Base-by-base conservation (phyloP, 2,329 filamentous ascomycete genomes). In the Trichoderma pleuroti region DNA sequence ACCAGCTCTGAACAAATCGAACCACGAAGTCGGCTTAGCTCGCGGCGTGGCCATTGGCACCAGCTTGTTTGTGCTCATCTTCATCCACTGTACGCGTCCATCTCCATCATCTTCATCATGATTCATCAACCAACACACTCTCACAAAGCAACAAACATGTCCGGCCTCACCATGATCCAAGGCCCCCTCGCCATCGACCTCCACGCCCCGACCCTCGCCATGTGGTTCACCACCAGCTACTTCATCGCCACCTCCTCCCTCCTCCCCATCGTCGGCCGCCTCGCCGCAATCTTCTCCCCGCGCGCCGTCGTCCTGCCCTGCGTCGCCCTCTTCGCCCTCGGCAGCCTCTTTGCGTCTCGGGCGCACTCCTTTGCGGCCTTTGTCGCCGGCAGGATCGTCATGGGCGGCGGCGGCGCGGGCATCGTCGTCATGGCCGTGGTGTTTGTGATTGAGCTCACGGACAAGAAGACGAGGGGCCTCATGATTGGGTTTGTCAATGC, bases 191-290 rank as follows among this genome's bases (percentile, higher is more conserved):
- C 93, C 2, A 86, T 86, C 9, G 92, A 95, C 74, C 84, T 97
- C 2, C 85, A 92, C 79, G 88, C 92, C 1, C 94, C 93, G 76
- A 88, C 90, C 70, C 83, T 89, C 69, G 90, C 89, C 42, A 92
- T 89, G 79, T 97, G 93, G 93, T 93, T 96, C 78, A 93, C 91
- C 9, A 93, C 91, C 36, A 85, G 91, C 3, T 97, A 93, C 77
- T 84, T 96, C 61, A 85, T 88, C 72, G 78, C 82, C 74, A 84
- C 85, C 86, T 93, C 86, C 32, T 86, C 84, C 14, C 80, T 92
- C 18, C 87, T 90, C 0, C 92, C 93, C 0, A 80, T 97, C 2
- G 86, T 88, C 49, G 93, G 93, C 8, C 89, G 92, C 21, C 82
- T 97, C 1, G 88, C 90, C 59, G 88, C 90, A 75, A 88, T 96